Evolutionary conservation across 352 stramenopile species (phyloP).

Genomic region (Globisporangium canariense): DNA sequence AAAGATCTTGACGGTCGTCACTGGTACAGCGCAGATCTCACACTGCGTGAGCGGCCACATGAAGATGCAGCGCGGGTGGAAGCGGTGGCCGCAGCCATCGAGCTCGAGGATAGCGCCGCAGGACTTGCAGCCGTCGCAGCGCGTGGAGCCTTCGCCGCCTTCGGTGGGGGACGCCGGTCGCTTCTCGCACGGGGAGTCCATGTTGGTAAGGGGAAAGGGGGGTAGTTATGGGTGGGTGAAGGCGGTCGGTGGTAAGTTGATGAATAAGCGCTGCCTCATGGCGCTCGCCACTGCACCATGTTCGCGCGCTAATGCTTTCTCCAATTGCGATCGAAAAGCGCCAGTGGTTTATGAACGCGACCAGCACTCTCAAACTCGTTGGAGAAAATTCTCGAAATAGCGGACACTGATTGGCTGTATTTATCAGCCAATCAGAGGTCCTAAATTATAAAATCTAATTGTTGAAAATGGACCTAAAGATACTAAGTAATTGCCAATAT

Average conservation of each 20-base stretch:
- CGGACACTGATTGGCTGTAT: slow-evolving; percentile 21
- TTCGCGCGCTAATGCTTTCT: slow-evolving; percentile 1
- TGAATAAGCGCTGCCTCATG: slow-evolving; percentile 25
- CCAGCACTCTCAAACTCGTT: slow-evolving; percentile 25
- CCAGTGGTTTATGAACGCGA: slow-evolving; percentile 8
- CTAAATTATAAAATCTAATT: neutral
- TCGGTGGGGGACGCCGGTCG: neutral
- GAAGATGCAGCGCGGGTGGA: slow-evolving; percentile 77
- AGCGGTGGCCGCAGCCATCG: slow-evolving; percentile 66
- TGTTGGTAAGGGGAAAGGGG: neutral
- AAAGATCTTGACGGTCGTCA: slow-evolving; percentile 46
- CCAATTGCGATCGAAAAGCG: slow-evolving; percentile 7
- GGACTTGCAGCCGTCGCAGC: slow-evolving; percentile 69
- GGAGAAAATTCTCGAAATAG: slow-evolving; percentile 29
- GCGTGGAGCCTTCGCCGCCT: slow-evolving; percentile 41
- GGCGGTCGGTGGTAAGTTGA: slow-evolving; percentile 20
- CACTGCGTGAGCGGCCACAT: slow-evolving; percentile 61
- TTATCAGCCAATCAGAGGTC: slow-evolving; percentile 7
- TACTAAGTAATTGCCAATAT: neutral
- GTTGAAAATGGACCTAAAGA: neutral
- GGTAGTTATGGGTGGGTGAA: neutral
- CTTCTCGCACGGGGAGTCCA: slow-evolving; percentile 14
- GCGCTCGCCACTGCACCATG: neutral
- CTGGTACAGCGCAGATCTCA: slow-evolving; percentile 50
- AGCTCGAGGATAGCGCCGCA: slow-evolving; percentile 67